Base-by-base conservation (phyloP, 257 asterid species). In the Verbena officinalis region DNA sequence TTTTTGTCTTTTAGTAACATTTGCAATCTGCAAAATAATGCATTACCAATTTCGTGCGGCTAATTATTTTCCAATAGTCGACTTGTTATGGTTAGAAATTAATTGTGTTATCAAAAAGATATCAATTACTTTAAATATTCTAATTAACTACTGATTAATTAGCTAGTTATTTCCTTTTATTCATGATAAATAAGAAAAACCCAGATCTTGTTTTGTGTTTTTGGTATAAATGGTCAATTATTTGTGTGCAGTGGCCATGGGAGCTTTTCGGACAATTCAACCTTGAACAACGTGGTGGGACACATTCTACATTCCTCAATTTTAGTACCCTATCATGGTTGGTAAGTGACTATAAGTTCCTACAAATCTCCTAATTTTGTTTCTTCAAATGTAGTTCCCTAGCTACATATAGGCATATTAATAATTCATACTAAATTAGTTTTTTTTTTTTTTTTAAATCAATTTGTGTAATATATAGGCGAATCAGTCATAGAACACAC, bases 401-500 rank as follows among this genome's bases (percentile, higher is more conserved):
- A 34, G 3, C 20, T 9, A 17, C 4, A 34, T 19, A 10, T 43
- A n/a, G 1, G 14, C 7, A 23, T 21, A 13, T 34, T 34, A 21
- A 7, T 31, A 22, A 2, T 5, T 9, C 21, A 21, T 4, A n/a
- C n/a, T n/a, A 5, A 30, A 30, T 30, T 30, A 30, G 7, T 30
- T 27, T 13, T 16, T 11, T 16, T 24, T 43, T 11, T 8, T 13
- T 0, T 2, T 3, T 62, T 22, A 5, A 71, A 40, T 55, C n/a
- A 38, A 65, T 27, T 5, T 1, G 15, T 15, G 13, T 3, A 7
- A 2, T 27, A 2, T 2, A 20, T 33, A 84, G 95, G 90, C 53
- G 95, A 74, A 86, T 86, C 38, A 86, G 95, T 72, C 95, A 86
- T 48, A 77, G 86, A 73, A 86, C 86, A 16, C 95, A 86, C 46